A percentile compares a stretch with the other conserved stretches of the same genome.
Evolutionary conservation across 352 stramenopile genomes (phyloP).

Genomic region (Globisporangium carolinianum): DNA sequence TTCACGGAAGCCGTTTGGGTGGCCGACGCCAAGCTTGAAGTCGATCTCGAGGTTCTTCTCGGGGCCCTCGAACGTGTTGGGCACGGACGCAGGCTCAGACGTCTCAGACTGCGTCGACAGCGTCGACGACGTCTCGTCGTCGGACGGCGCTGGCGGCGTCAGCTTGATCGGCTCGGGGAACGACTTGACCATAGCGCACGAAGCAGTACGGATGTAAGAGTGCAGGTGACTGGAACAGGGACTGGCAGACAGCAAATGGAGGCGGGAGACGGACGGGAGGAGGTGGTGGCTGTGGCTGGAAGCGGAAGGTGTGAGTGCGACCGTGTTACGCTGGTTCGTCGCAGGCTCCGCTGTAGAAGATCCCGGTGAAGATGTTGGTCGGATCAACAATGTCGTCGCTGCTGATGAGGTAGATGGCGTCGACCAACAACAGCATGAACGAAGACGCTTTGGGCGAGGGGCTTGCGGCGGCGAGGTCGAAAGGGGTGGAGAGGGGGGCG

Average conservation of each 20-base stretch:
- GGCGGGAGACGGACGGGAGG: slow-evolving; percentile 4
- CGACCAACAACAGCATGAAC: slow-evolving; percentile 81
- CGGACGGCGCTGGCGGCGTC: slow-evolving; percentile 22
- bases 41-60: slow-evolving; percentile 97
- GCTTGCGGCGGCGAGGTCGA: background rate
- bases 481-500: slow-evolving; percentile 2
- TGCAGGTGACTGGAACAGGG: too few relatives aligned
- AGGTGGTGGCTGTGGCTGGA: slow-evolving; percentile 1
- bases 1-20: slow-evolving; percentile 85
- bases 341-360: slow-evolving; percentile 88
- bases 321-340: slow-evolving; percentile 83
- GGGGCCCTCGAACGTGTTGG: slow-evolving; percentile 95
- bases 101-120: slow-evolving; percentile 61
- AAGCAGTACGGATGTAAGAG: too few relatives aligned
- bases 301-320: background rate
- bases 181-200: slow-evolving; percentile 36
- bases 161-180: slow-evolving; percentile 75
- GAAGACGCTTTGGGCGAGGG: slow-evolving; percentile 10
- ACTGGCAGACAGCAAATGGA: too few relatives aligned
- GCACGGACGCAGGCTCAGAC: slow-evolving; percentile 37
- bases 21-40: slow-evolving; percentile 76
- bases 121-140: slow-evolving; percentile 67
- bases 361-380: slow-evolving; percentile 84
- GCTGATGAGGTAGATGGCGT: slow-evolving; percentile 52
- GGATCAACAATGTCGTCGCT: slow-evolving; percentile 86